Percentiles rank a stretch among this genome's conserved stretches.
phyloP scores from a whole-genome alignment of 148 eudicot genomes.

The Suaeda aralocaspica region DNA sequence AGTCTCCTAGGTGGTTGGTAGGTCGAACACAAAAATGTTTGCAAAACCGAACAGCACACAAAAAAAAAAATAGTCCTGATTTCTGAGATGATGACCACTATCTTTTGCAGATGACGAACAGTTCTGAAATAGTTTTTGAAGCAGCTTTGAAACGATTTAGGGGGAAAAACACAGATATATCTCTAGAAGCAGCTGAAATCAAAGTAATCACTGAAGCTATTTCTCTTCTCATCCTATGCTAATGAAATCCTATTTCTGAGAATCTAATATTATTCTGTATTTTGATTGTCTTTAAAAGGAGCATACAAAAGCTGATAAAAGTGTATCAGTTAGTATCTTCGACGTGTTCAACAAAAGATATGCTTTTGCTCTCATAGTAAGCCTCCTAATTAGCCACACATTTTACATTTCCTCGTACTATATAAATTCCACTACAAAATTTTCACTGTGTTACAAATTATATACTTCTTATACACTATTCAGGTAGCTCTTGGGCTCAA shows the following conservation, averaged over 20 bases:
- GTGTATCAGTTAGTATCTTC: constrained; percentile 22
- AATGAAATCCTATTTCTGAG: neutral
- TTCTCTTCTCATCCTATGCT: neutral
- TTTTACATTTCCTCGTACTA: neutral
- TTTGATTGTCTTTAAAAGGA: constrained; percentile 25
- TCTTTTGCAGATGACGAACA: constrained; percentile 17
- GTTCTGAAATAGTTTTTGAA: constrained; percentile 18
- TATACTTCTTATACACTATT: neutral
- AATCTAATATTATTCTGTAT: neutral
- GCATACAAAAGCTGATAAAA: constrained; percentile 24
- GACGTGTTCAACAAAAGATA: constrained; percentile 32
- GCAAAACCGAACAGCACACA: no score
- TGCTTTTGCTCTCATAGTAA: constrained; percentile 42
- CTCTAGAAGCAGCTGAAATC: constrained; percentile 31
- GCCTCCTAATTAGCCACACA: neutral
- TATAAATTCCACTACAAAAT: no score
- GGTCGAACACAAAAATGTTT: no score
- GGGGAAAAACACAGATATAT: constrained; percentile 24
- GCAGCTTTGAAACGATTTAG: constrained; percentile 20
- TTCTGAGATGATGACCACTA: no score
- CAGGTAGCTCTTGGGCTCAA: constrained; percentile 58
- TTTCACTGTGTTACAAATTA: neutral
- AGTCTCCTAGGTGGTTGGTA: constrained; percentile 64
- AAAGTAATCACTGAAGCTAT: constrained; percentile 15
- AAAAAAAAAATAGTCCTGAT: no score